A percentile compares a stretch with the other conserved stretches of the same genome.
Conservation (phyloP, 202 grass and related monocot genomes). For the Schoenoplectus tabernaemontani region DNA sequence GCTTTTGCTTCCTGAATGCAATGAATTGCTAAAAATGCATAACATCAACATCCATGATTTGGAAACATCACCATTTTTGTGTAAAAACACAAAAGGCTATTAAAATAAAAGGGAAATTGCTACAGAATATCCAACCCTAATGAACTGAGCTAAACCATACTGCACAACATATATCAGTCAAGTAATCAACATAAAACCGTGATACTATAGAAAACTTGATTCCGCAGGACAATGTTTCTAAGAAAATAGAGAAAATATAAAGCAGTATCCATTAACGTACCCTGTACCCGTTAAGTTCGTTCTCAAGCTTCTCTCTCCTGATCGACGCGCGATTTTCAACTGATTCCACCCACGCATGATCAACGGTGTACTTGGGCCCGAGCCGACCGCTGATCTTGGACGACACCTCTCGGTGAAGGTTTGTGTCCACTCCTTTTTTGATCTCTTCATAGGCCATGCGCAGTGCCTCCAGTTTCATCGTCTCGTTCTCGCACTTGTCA, state of each 20-base stretch:
- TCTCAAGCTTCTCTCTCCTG: conserved; percentile 92
- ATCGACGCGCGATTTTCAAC: conserved; percentile 49
- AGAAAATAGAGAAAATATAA: conserved; percentile 6
- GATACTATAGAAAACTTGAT: background rate
- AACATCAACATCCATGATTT: background rate
- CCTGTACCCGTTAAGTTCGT: conserved; percentile 82
- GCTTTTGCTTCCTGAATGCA: background rate
- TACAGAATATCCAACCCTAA: background rate
- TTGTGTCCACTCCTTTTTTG: conserved; percentile 54
- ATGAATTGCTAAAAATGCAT: background rate
- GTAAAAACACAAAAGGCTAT: background rate
- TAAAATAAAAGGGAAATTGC: background rate
- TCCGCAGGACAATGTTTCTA: background rate
- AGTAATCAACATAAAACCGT: background rate
- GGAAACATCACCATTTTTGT: background rate
- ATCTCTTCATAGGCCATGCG: conserved; percentile 86
- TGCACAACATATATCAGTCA: background rate
- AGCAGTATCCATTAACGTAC: conserved; percentile 16
- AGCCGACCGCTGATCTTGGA: conserved; percentile 47
- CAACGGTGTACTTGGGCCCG: conserved; percentile 37
- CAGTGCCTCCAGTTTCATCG: conserved; percentile 67
- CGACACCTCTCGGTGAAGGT: conserved; percentile 47
- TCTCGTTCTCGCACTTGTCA: conserved; percentile 50
- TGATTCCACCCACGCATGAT: conserved; percentile 55
- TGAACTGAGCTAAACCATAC: background rate